Conservation (phyloP, 352 stramenopile species). For the Phytopythium oedochilum region DNA sequence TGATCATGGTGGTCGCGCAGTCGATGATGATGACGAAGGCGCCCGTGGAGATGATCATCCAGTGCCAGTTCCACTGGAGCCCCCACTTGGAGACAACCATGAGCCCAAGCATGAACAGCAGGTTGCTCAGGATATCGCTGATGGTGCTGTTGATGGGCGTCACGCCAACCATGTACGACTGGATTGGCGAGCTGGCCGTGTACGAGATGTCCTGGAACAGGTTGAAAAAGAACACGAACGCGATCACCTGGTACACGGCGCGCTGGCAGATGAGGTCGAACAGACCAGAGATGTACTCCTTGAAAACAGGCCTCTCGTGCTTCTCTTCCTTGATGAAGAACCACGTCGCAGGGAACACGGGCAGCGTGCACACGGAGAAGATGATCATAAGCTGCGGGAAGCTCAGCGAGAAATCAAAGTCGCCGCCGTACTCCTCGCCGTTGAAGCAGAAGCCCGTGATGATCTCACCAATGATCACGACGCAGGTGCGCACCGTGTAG, state of each 20-base stretch:
- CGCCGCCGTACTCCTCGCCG: slow-evolving; percentile 37
- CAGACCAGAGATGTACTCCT: slow-evolving; percentile 15
- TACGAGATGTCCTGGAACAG: slow-evolving; percentile 11
- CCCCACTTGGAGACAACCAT: slow-evolving; percentile 17
- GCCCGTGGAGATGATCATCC: slow-evolving; percentile 17
- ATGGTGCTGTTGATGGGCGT: slow-evolving; percentile 15
- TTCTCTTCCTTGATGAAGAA: slow-evolving; percentile 25
- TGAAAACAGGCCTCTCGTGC: slow-evolving; percentile 10
- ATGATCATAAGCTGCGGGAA: slow-evolving; percentile 17
- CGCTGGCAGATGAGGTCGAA: slow-evolving; percentile 19
- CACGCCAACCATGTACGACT: slow-evolving; percentile 12
- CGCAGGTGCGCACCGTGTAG: slow-evolving; percentile 16
- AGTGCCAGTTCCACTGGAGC: slow-evolving; percentile 29
- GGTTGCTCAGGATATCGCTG: slow-evolving; percentile 9
- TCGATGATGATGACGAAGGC: slow-evolving; percentile 21
- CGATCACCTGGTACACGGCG: slow-evolving; percentile 21
- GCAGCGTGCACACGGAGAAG: slow-evolving; percentile 14
- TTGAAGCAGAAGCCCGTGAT: slow-evolving; percentile 45
- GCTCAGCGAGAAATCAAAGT: slow-evolving; percentile 30
- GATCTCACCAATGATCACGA: slow-evolving; percentile 19
- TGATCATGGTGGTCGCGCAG: slow-evolving; percentile 18
- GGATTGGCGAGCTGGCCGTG: slow-evolving; percentile 5
- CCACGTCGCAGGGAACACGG: slow-evolving; percentile 9
- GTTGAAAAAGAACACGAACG: slow-evolving; percentile 9
- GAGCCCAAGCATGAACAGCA: slow-evolving; percentile 7